A percentile compares a stretch with the other conserved stretches of the same genome.
These are phyloP conservation scores for Wickerhamiella pararugosa DNA, from an alignment of 1,139 yeast genomes.

Conservation along the genomic window DNA sequence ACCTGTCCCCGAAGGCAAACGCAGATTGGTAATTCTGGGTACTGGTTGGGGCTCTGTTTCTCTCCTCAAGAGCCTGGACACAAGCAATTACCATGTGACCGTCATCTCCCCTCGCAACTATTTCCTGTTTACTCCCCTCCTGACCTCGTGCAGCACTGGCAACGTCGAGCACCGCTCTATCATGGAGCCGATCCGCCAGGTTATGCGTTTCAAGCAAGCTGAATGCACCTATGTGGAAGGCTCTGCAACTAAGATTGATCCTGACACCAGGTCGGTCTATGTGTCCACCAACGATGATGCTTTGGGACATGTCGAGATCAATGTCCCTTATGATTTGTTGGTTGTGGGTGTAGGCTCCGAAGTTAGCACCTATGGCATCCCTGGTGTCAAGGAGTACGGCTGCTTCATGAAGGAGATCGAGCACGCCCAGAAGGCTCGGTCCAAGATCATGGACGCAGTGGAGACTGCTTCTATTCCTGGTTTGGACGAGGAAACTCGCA, in stretches of 20 bases:
- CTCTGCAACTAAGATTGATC: constrained; percentile 73
- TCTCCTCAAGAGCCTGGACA: constrained; percentile 69
- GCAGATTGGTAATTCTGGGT: constrained; percentile 78
- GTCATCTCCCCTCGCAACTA: constrained; percentile 89
- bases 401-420: constrained; percentile 75
- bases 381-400: constrained; percentile 83
- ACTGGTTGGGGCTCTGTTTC: constrained; percentile 81
- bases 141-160: constrained; percentile 91
- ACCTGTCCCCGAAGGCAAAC: constrained; percentile 38
- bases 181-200: constrained; percentile 68
- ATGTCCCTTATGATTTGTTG: constrained; percentile 51
- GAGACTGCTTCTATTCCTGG: constrained; percentile 74
- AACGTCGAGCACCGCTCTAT: constrained; percentile 83
- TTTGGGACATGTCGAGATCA: constrained; percentile 18
- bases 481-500: constrained; percentile 59
- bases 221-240: constrained; percentile 83
- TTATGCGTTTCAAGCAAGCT: constrained; percentile 57
- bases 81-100: constrained; percentile 73
- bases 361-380: constrained; percentile 83
- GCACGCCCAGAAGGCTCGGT: constrained; percentile 66
- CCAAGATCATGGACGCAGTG: constrained; percentile 61
- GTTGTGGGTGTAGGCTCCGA: constrained; percentile 88
- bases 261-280: constrained; percentile 43
- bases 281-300: constrained; percentile 32
- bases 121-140: constrained; percentile 82